These are phyloP conservation scores for Vararia minispora DNA, from an alignment of 768 basidiomycete species.

Conservation along the genomic window DNA sequence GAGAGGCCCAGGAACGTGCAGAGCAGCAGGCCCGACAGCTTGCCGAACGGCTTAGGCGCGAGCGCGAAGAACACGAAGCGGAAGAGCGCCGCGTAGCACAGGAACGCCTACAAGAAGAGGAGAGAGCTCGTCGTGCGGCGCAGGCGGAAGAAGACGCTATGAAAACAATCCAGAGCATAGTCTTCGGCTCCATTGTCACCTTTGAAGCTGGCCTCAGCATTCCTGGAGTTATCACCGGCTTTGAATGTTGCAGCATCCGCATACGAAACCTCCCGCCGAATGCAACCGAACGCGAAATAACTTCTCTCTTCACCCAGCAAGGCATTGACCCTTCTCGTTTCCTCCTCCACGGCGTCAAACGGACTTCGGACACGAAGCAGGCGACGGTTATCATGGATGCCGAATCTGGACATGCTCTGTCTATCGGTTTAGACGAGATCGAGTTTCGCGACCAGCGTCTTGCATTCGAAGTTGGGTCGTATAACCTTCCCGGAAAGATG, in stretches of 20 bases:
- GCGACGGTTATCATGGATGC: conserved; percentile 35
- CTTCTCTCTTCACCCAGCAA: background rate
- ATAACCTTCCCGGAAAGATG: conserved; percentile 32
- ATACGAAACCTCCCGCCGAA: background rate
- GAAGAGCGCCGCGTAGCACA: too few relatives aligned
- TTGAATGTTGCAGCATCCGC: background rate
- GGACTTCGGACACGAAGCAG: conserved; percentile 15
- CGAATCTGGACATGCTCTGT: conserved; percentile 29
- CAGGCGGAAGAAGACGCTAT: background rate
- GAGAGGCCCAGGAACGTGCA: too few relatives aligned
- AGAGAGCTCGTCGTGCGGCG: background rate
- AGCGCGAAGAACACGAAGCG: background rate
- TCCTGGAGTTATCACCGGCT: background rate
- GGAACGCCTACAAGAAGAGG: background rate
- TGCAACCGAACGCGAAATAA: background rate
- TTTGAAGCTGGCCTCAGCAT: background rate
- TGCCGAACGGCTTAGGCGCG: too few relatives aligned
- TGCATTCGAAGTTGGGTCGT: conserved; percentile 30
- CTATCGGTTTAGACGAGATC: conserved; percentile 33
- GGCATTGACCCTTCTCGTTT: background rate
- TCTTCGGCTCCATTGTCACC: background rate
- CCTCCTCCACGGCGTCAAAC: background rate
- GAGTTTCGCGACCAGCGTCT: conserved; percentile 34
- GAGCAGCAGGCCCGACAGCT: too few relatives aligned
- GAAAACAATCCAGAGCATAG: background rate